These are phyloP conservation scores for Graphium sp. DNA, from an alignment of 2,329 filamentous ascomycete genomes.

Conservation along the genomic window DNA sequence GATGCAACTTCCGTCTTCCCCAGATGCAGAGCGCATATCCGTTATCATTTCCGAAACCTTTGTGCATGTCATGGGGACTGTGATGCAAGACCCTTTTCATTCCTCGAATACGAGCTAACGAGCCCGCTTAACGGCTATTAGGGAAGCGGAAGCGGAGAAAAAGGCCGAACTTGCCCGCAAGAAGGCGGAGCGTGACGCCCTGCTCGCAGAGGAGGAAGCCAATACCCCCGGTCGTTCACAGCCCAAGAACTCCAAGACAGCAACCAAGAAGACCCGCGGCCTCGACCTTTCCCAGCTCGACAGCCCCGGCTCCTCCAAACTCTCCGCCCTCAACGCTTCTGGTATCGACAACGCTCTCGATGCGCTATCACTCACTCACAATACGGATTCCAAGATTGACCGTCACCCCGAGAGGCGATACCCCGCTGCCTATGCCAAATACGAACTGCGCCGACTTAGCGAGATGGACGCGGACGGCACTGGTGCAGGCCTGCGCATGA, in stretches of 20 bases:
- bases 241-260: slow-evolving; percentile 52
- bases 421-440: slow-evolving; percentile 72
- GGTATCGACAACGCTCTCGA: slow-evolving; percentile 92
- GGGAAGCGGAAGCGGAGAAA: slow-evolving; percentile 71
- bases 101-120: no score
- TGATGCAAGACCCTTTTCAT: no score
- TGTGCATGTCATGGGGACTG: no score
- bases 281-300: slow-evolving; percentile 66
- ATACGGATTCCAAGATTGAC: slow-evolving; percentile 52
- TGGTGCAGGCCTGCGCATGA: slow-evolving; percentile 53
- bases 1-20: no score
- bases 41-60: no score
- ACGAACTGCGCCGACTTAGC: slow-evolving; percentile 61
- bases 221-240: slow-evolving; percentile 35
- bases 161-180: slow-evolving; percentile 69
- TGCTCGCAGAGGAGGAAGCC: slow-evolving; percentile 70
- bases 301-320: slow-evolving; percentile 21
- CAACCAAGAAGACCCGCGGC: slow-evolving; percentile 53
- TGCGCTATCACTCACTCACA: slow-evolving; percentile 50
- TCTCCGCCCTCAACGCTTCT: slow-evolving; percentile 54
- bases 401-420: slow-evolving; percentile 75
- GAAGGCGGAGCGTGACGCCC: slow-evolving; percentile 81
- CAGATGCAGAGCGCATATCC: no score
- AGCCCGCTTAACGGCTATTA: no score
- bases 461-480: slow-evolving; percentile 76